phyloP scores from a whole-genome alignment of 352 stramenopile species.

The Phytophthora chlamydospora region DNA sequence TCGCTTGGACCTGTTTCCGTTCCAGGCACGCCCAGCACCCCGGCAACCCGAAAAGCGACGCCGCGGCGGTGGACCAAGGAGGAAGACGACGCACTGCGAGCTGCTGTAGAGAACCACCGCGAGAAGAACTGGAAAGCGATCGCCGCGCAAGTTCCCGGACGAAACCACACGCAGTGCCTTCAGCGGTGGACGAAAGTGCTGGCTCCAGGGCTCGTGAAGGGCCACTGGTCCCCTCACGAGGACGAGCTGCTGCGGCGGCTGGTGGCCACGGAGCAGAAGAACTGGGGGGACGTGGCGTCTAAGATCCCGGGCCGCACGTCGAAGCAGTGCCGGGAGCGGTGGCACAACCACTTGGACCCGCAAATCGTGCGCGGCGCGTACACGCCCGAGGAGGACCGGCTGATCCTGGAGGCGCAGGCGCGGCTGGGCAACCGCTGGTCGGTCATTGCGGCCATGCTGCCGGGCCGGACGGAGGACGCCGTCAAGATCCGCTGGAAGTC shows the following conservation, averaged over 20 bases:
- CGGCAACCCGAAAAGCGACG: constrained; percentile 72
- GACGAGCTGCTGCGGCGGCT: constrained; percentile 80
- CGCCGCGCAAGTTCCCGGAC: constrained; percentile 80
- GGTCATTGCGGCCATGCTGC: constrained; percentile 88
- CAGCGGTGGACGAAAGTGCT: constrained; percentile 93
- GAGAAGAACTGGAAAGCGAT: constrained; percentile 95
- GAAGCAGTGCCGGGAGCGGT: constrained; percentile 92
- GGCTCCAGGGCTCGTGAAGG: constrained; percentile 87
- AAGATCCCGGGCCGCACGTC: constrained; percentile 87
- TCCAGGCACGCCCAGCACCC: constrained; percentile 27
- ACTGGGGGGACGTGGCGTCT: constrained; percentile 88
- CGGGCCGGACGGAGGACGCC: constrained; percentile 88
- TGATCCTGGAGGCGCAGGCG: constrained; percentile 88
- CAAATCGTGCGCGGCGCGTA: constrained; percentile 90
- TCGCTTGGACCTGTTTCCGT: constrained; percentile 30
- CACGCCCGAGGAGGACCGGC: constrained; percentile 87
- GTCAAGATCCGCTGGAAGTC: constrained; percentile 95
- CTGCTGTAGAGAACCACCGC: constrained; percentile 86
- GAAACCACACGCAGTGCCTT: constrained; percentile 92
- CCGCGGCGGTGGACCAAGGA: constrained; percentile 87
- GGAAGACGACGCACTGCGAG: constrained; percentile 86
- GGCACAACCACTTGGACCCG: constrained; percentile 91
- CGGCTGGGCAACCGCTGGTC: constrained; percentile 91
- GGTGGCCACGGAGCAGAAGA: constrained; percentile 87
- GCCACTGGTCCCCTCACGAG: constrained; percentile 91